A percentile compares a stretch with the other conserved stretches of the same genome.
phyloP scores from a whole-genome alignment of 805 yeast genomes.

The Saccharomycopsis amapae region DNA sequence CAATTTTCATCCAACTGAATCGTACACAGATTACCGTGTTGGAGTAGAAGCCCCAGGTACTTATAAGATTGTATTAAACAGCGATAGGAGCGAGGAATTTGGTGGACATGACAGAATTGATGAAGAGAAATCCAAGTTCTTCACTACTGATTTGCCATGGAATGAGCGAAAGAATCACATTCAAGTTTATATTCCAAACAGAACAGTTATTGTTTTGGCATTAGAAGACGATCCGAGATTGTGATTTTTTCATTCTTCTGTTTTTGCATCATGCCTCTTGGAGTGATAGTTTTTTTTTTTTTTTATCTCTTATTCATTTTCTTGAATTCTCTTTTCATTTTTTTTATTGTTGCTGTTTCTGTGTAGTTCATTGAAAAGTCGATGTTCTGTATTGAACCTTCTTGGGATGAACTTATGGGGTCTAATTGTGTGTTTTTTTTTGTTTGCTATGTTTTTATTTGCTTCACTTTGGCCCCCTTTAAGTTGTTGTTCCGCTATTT shows the following conservation, averaged over 20 bases:
- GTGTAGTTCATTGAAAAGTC: too few species aligned
- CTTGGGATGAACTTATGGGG: too few species aligned
- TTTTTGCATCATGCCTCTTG: background rate
- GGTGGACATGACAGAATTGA: conserved; percentile 82
- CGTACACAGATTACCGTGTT: conserved; percentile 78
- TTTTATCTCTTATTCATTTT: background rate
- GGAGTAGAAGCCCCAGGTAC: conserved; percentile 82
- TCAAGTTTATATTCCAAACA: conserved; percentile 74
- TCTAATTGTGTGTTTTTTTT: too few species aligned
- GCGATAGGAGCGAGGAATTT: conserved; percentile 53
- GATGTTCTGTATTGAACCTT: too few species aligned
- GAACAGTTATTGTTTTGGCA: conserved; percentile 62
- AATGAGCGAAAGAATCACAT: conserved; percentile 68
- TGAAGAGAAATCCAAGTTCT: conserved; percentile 43
- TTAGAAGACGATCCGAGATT: conserved; percentile 20
- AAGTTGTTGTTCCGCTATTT: too few species aligned
- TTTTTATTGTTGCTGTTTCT: too few species aligned
- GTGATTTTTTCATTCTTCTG: background rate
- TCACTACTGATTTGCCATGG: conserved; percentile 75
- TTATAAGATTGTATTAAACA: conserved; percentile 66
- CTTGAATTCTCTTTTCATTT: too few species aligned
- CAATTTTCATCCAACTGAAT: conserved; percentile 82
- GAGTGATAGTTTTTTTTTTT: background rate
- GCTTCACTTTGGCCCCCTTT: too few species aligned
- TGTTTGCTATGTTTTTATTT: too few species aligned